Evolutionary conservation across 2,329 filamentous ascomycete genomes (phyloP).

Genomic region (Colletotrichum viniferum): DNA sequence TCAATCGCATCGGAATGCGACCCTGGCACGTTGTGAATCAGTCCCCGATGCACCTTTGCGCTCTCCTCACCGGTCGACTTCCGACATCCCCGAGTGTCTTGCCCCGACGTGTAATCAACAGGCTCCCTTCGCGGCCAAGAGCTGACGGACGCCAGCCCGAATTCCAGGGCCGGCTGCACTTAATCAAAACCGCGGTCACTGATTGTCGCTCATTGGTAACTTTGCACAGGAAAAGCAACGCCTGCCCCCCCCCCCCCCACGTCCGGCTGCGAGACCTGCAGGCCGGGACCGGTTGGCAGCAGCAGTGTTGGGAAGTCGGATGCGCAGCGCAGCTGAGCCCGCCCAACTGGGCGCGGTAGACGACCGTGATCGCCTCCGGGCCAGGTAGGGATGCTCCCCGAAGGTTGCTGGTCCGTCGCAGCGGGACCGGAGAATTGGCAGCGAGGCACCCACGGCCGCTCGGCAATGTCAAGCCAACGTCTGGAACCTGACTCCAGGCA

Average conservation of each 20-base stretch:
- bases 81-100: neutral
- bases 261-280: neutral
- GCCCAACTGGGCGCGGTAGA: neutral
- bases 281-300: neutral
- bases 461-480: neutral
- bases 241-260: neutral
- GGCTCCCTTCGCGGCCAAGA: neutral
- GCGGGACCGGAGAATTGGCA: conserved; percentile 5
- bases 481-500: neutral
- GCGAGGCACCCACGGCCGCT: neutral
- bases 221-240: neutral
- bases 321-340: neutral
- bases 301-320: neutral
- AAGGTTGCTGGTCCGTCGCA: neutral
- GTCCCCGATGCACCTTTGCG: neutral
- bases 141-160: neutral
- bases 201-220: neutral
- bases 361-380: neutral
- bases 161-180: neutral
- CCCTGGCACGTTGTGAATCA: neutral
- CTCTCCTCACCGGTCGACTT: neutral
- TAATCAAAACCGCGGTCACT: neutral
- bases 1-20: conserved; percentile 5
- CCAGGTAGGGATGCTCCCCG: neutral
- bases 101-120: neutral